phyloP scores from a whole-genome alignment of 2,329 filamentous ascomycete genomes.

The Claviceps lovelessii region DNA sequence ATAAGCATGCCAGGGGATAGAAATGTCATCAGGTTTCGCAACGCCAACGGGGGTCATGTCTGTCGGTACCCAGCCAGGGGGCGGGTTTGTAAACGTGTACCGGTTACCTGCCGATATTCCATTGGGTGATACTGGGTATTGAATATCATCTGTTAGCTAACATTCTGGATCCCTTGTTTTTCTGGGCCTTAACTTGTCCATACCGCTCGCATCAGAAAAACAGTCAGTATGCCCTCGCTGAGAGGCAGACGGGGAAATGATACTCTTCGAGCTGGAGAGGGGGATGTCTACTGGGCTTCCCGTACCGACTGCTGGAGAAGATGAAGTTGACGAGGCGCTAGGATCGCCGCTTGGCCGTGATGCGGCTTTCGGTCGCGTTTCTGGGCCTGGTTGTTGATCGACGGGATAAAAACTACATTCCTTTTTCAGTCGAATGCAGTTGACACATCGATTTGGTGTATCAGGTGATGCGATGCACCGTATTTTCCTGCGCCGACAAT shows the following conservation, averaged over 20 bases:
- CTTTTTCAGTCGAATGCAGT: constrained; percentile 88
- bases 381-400: constrained; percentile 51
- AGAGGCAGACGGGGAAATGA: constrained; percentile 7
- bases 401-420: constrained; percentile 88
- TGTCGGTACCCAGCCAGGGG: constrained; percentile 31
- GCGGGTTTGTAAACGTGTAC: constrained; percentile 25
- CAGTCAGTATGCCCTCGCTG: constrained; percentile 24
- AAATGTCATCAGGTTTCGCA: constrained; percentile 30
- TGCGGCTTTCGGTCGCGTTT: constrained; percentile 28
- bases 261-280: background rate
- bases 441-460: constrained; percentile 70
- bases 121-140: constrained; percentile 19
- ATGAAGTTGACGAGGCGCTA: constrained; percentile 30
- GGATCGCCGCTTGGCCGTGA: constrained; percentile 25
- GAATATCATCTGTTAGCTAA: background rate
- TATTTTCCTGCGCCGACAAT: constrained; percentile 88
- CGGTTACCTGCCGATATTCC: constrained; percentile 16
- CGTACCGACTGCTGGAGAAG: constrained; percentile 32
- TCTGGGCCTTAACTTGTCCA: constrained; percentile 12
- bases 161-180: background rate
- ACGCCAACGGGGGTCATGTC: constrained; percentile 24
- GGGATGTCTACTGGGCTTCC: constrained; percentile 28
- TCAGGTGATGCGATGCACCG: constrained; percentile 66
- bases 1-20: constrained; percentile 34
- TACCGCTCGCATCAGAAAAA: constrained; percentile 30